A percentile compares a stretch with the other conserved stretches of the same genome.
Conservation (phyloP, 2,329 filamentous ascomycete species). For the Colletotrichum australisinense region DNA sequence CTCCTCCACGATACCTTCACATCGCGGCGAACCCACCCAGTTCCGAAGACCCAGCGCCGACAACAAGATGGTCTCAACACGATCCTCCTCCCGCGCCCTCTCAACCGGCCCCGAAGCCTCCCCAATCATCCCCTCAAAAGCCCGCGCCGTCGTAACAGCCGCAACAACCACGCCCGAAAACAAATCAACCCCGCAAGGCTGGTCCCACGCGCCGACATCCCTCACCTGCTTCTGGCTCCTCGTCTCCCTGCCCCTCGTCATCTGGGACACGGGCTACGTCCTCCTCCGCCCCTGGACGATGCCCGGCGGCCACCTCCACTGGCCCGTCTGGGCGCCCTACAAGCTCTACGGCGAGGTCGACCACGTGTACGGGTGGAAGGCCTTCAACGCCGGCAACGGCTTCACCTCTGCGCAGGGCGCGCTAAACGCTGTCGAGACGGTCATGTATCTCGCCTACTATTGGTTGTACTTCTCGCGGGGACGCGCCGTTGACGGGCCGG, state of each 20-base stretch:
- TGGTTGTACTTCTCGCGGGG: conserved; percentile 47
- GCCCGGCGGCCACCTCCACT: conserved; percentile 79
- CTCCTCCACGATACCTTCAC: not conserved
- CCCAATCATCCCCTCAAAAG: conserved; percentile 34
- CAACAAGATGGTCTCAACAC: conserved; percentile 51
- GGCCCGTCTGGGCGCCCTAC: conserved; percentile 81
- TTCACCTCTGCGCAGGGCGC: conserved; percentile 82
- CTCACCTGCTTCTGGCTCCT: conserved; percentile 75
- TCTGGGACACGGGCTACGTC: conserved; percentile 86
- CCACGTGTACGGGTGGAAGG: conserved; percentile 83
- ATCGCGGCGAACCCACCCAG: too few species aligned
- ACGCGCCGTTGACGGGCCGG: conserved; percentile 37
- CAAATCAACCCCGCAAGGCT: conserved; percentile 10
- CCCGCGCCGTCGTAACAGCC: conserved; percentile 28
- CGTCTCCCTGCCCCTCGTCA: conserved; percentile 80
- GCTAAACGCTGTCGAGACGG: conserved; percentile 76
- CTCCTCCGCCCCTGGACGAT: conserved; percentile 84
- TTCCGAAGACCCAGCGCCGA: not conserved
- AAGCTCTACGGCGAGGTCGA: conserved; percentile 84
- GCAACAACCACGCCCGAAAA: conserved; percentile 16
- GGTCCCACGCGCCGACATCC: conserved; percentile 56
- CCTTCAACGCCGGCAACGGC: conserved; percentile 74
- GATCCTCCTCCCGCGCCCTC: conserved; percentile 47
- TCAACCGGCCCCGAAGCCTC: conserved; percentile 40
- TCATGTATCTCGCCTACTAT: conserved; percentile 71